phyloP scores from a whole-genome alignment of 2,329 filamentous ascomycete genomes.

The Colletotrichum spaethianum region DNA sequence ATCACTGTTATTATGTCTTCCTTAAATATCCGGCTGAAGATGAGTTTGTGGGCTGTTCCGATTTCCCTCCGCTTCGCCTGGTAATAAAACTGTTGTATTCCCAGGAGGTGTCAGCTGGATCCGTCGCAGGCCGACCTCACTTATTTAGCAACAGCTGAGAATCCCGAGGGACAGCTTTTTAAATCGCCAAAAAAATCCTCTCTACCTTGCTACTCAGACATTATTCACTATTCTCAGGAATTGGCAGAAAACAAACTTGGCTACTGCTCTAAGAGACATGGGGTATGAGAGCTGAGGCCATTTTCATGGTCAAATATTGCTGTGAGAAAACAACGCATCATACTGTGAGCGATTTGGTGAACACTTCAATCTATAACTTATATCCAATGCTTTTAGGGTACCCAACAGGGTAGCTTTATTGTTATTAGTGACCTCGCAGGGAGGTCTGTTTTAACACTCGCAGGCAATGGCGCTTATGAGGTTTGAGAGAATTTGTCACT shows the following conservation, averaged over 20 bases:
- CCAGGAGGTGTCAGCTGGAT: no score
- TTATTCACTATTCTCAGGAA: no score
- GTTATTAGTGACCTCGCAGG: not conserved
- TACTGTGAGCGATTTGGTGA: not conserved
- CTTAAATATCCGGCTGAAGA: no score
- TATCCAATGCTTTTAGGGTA: not conserved
- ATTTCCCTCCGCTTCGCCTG: no score
- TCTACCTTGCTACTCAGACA: not conserved
- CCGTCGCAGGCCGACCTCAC: no score
- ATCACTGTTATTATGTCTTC: no score
- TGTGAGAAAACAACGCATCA: not conserved
- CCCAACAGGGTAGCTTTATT: not conserved
- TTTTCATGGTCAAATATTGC: not conserved
- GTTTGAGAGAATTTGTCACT: not conserved
- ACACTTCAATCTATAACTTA: not conserved
- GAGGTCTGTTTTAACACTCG: not conserved
- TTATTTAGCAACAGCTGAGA: not conserved
- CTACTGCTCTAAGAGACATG: not conserved
- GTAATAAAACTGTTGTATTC: no score
- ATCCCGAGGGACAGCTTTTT: not conserved
- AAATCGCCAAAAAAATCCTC: not conserved
- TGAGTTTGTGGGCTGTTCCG: no score
- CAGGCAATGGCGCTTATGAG: not conserved
- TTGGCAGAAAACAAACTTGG: not conserved
- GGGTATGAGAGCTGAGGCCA: no score